Evolutionary conservation across 768 basidiomycete species (phyloP).

Genomic region (Tylopilus rubrobrunneus): DNA sequence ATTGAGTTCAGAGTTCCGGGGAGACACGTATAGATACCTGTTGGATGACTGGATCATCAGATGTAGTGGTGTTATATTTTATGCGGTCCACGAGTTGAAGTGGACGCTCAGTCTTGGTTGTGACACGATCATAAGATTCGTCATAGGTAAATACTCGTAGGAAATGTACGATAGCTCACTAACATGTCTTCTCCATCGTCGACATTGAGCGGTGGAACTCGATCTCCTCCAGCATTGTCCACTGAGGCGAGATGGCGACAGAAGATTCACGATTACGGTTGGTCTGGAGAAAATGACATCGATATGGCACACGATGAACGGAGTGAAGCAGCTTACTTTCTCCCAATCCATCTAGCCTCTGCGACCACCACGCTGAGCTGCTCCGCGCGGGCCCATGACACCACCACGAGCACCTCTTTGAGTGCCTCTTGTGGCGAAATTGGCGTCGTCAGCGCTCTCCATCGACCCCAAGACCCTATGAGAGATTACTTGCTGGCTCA

Average conservation of each 20-base stretch:
- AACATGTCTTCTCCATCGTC: constrained; percentile 90
- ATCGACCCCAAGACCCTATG: constrained; percentile 99
- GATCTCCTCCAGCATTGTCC: constrained; percentile 96
- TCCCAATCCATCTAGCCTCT: constrained; percentile 93
- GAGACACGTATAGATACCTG: constrained; percentile 45
- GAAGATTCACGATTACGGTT: constrained; percentile 88
- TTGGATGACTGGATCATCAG: constrained; percentile 96
- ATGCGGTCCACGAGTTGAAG: constrained; percentile 92
- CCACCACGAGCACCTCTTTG: constrained; percentile 45
- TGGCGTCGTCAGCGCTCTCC: constrained; percentile 53
- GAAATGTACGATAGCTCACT: constrained; percentile 25
- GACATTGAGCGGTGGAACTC: constrained; percentile 92
- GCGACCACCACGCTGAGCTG: constrained; percentile 39
- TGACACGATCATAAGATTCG: constrained; percentile 91
- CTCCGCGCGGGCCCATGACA: constrained; percentile 40
- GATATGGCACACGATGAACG: neutral
- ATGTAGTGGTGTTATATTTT: constrained; percentile 96
- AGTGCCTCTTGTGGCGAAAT: constrained; percentile 41
- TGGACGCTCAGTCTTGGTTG: constrained; percentile 87
- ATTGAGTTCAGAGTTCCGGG: constrained; percentile 3
- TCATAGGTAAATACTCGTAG: constrained; percentile 86
- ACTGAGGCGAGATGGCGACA: constrained; percentile 86
- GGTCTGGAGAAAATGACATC: constrained; percentile 41
- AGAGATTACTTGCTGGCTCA: constrained; percentile 83
- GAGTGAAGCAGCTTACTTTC: constrained; percentile 51